Evolutionary conservation across 2,329 filamentous ascomycete species (phyloP), one percentile per base, ranked within the genome.

Genomic region (Exophiala calicioides): DNA sequence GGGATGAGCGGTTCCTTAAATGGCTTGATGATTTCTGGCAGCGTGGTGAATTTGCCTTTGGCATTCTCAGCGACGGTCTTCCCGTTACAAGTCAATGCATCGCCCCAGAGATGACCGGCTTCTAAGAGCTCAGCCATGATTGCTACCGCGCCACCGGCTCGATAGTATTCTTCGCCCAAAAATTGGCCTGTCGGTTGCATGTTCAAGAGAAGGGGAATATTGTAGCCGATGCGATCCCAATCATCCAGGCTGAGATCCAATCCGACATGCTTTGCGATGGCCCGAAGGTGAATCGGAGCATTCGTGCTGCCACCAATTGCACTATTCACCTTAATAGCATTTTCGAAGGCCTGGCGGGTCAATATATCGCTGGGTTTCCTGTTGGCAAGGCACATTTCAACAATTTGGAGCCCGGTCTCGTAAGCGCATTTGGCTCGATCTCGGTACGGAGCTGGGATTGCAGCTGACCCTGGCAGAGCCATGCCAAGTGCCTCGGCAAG

Each of bases 231-330:
- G 0, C 56, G 58, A 56, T 80, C 76, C 75, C 76, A 80, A 57
- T 80, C 76, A 50, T 80, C 72, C 23, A 78, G 60, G 9, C 71
- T 66, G 0, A 80, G 60, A 1, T 68, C 60, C 1, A 80, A 71
- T 1, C 75, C 76, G 8, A 77, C 70, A 42, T 80, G 77, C 49
- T 73, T 75, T 2, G 77, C 77, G 16, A 80, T 70, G 7, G 77
- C 77, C 27, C 72, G 74, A 35, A 80, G 62, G 57, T 80, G 77
- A 36, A 80, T 78, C 0, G 76, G 76, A 0, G 77, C 76, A 51
- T 80, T 80, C 3, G 77, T 79, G 52, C 73, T 77, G 10, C 77
- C 77, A 18, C 77, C 77, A 42, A 80, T 77, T 13, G 77, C 76
- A 2, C 74, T 76, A 50, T 78, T 79, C 30, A 69, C 70, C 4